Base-by-base conservation (phyloP, 306 rosid genomes). In the Prunus dulcis region DNA sequence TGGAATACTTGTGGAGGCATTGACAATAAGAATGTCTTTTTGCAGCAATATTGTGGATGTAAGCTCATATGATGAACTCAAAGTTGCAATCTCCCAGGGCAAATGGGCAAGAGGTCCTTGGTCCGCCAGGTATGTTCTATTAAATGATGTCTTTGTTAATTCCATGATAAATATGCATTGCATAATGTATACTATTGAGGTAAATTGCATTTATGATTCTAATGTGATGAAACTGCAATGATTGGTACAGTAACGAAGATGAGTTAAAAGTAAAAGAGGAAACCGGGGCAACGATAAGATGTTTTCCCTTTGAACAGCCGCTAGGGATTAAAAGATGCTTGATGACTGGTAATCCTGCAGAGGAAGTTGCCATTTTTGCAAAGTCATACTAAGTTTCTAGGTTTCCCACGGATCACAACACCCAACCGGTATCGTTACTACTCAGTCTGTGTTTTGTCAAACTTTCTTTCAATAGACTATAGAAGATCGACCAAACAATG, bases 51-150 rank as follows among this genome's bases (percentile, higher is more conserved):
- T 93, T 78, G 85, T 94, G 60, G 96, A 94, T 84, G 98, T 94
- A 63, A 89, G 79, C 75, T 85, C 98, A 56, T 94, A 95, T 41
- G 85, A 86, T 81, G 97, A 95, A 78, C 98, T 92, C 84, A 92
- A 92, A 89, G 87, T 28, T 12, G 97, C 93, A 43, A 90, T 94
- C 77, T 84, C 93, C 38, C 83, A 87, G 81, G 96, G 98, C 6
- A 93, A 92, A 92, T 95, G 97, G 96, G 99, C 97, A 51, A 88
- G 97, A 82, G 97, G 96, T 64, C 97, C 98, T 50, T 90, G 96
- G 97, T 95, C 97, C 51, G 97, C 97, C 58, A 89, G 97, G 98
- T 95, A 86, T 68, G 67, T 20, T 55, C 15, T 57, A 22, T 23
- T 57, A 12, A 32, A 32, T 32, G 38, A 32, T 9, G 22, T 28